Percentiles rank a stretch among this genome's conserved stretches.
Evolutionary conservation across 345 rosid genomes (phyloP).

Genomic region (Boechera stricta): DNA sequence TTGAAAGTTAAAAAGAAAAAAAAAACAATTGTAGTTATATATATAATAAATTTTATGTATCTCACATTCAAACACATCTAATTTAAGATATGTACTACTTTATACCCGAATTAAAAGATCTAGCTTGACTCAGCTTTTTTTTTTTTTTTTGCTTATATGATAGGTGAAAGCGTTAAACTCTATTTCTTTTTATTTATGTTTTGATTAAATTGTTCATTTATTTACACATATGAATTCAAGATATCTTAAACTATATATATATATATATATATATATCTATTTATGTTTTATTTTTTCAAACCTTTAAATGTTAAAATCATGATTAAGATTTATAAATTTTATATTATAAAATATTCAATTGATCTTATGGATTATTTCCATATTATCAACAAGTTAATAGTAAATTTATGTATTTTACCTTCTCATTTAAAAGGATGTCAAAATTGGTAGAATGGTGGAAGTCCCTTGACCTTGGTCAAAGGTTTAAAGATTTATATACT

Average conservation of each 20-base stretch:
- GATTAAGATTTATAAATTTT: not conserved
- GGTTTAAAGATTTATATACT: too few species aligned
- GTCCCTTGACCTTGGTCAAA: too few species aligned
- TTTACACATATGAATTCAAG: not conserved
- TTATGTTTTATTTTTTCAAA: not conserved
- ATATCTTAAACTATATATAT: too few species aligned
- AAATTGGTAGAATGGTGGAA: not conserved
- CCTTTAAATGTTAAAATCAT: not conserved
- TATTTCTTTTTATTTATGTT: too few species aligned
- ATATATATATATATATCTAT: too few species aligned
- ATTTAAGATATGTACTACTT: not conserved
- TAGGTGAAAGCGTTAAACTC: too few species aligned
- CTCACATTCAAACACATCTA: not conserved
- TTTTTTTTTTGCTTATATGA: too few species aligned
- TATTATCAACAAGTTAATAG: not conserved
- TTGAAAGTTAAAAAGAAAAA: not conserved
- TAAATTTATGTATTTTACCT: not conserved
- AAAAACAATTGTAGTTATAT: not conserved
- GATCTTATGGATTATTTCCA: not conserved
- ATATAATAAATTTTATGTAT: too few species aligned
- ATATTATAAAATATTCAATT: too few species aligned
- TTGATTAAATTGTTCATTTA: too few species aligned
- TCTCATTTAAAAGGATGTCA: not conserved
- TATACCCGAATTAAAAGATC: not conserved
- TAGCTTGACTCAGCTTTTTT: too few species aligned